Conservation (phyloP, 805 yeast species). For the Candida arabinofermentans region DNA sequence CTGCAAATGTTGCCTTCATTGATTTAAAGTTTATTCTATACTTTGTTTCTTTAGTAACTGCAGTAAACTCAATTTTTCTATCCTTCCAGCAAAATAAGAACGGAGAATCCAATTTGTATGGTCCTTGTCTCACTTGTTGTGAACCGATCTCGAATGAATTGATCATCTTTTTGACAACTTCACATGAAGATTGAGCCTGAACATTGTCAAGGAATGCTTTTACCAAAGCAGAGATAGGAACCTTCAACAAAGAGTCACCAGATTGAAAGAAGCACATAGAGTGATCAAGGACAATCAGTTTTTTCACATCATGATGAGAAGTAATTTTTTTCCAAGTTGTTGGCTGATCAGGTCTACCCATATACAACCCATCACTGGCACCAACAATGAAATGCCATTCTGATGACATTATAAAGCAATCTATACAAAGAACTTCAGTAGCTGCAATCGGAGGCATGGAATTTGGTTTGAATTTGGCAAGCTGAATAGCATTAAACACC, state of each 20-base stretch:
- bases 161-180: conserved; percentile 35
- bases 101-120: conserved; percentile 50
- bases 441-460: conserved; percentile 12
- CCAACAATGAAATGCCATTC: conserved; percentile 53
- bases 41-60: conserved; percentile 24
- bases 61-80: conserved; percentile 37
- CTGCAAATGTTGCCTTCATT: conserved; percentile 26
- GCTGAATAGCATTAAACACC: conserved; percentile 6
- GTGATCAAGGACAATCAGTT: conserved; percentile 56
- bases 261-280: conserved; percentile 56
- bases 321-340: conserved; percentile 57
- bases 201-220: conserved; percentile 47
- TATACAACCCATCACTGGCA: conserved; percentile 57
- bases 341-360: conserved; percentile 39
- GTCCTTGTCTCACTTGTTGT: conserved; percentile 60
- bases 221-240: conserved; percentile 58
- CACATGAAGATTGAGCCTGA: conserved; percentile 31
- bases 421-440: conserved; percentile 12
- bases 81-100: conserved; percentile 50
- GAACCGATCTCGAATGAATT: conserved; percentile 64
- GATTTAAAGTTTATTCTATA: conserved; percentile 23
- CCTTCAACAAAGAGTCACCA: conserved; percentile 55
- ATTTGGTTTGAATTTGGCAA: conserved; percentile 12
- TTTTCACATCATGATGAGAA: conserved; percentile 47
- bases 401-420: conserved; percentile 41